Evolutionary conservation across 2,329 filamentous ascomycete species (phyloP), one percentile per base, ranked within the genome.

Genomic region (Colletotrichum sp.): DNA sequence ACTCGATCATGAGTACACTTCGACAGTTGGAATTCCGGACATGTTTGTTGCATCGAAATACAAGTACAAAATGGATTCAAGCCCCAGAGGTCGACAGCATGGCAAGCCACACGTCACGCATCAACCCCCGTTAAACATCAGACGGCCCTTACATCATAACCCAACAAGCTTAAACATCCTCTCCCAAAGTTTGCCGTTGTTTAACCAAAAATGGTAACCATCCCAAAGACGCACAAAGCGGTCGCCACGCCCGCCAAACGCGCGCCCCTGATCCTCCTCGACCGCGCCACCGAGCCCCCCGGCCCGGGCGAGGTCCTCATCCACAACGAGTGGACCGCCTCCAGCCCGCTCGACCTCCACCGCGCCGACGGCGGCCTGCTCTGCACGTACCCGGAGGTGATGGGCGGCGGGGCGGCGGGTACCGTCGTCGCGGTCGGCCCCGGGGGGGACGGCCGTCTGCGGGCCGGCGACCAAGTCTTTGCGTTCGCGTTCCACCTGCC

Each of bases 261-360:
- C 30, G 71, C 76, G 2, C 81, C 81, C 21, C 79, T 83, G n/a
- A 18, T 78, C 21, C 78, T 80, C 71, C 32, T 79, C 72, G 71
- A 77, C 30, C 65, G 75, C 10, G 80, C 81, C 12, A 84, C 82
- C 34, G 36, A 80, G 30, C 60, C 80, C 13, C 88, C 88, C 0
- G 75, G 78, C 3, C 79, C 81, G 1, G 86, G 88, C 34, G 88
- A 93, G 80, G 87, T 92, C 44, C 86, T 88, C n/a, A 82, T 93
- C 44, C 87, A 85, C 24, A 88, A 91, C n/a, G 83, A 88, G 71
- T 93, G 90, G 89, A 91, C 90, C 2, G 88, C 90, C 6, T 92
- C 91, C 1, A 91, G 89, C 4, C 92, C 92, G 0, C 84, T 93
- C 0, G 91, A 93, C 79, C 84, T 93, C 5, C 92, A 93, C 82